Conservation (phyloP, 139 green algal genomes). For the Coelastrella sp. region DNA sequence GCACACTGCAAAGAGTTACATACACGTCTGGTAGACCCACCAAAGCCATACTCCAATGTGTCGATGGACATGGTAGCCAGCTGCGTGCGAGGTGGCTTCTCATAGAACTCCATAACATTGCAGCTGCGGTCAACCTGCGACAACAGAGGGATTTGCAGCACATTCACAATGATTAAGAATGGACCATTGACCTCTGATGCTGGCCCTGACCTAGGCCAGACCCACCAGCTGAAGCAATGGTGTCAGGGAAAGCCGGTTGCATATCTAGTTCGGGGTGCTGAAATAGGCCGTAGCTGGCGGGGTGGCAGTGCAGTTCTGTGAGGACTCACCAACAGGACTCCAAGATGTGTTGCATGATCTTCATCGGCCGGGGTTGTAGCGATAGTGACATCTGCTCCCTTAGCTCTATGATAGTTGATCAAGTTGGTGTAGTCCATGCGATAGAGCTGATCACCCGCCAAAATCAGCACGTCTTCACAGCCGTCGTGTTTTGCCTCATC, state of each 20-base stretch:
- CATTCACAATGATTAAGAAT: too few relatives aligned
- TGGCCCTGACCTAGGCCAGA: too few relatives aligned
- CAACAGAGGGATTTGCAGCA: neutral
- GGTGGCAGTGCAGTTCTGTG: neutral
- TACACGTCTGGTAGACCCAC: too few relatives aligned
- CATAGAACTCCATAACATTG: slow-evolving; percentile 76
- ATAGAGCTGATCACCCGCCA: slow-evolving; percentile 91
- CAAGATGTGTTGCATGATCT: slow-evolving; percentile 80
- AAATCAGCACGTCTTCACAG: slow-evolving; percentile 92
- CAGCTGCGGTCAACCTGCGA: slow-evolving; percentile 25
- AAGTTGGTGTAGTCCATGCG: slow-evolving; percentile 97
- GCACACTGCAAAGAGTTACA: too few relatives aligned
- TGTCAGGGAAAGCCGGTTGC: too few relatives aligned
- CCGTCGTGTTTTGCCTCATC: slow-evolving; percentile 81
- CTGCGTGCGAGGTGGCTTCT: slow-evolving; percentile 92
- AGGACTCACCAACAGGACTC: slow-evolving; percentile 82
- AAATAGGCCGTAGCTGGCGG: neutral
- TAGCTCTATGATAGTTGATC: slow-evolving; percentile 84
- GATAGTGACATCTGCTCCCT: slow-evolving; percentile 91
- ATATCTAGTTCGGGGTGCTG: too few relatives aligned
- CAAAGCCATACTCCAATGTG: slow-evolving; percentile 63
- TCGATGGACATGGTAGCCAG: slow-evolving; percentile 93
- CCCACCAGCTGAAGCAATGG: too few relatives aligned
- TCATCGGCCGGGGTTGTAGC: slow-evolving; percentile 88
- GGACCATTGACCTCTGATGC: too few relatives aligned